A percentile compares a stretch with the other conserved stretches of the same genome.
phyloP scores from a whole-genome alignment of 176 grass and related monocot species.

The Raddia guianensis region DNA sequence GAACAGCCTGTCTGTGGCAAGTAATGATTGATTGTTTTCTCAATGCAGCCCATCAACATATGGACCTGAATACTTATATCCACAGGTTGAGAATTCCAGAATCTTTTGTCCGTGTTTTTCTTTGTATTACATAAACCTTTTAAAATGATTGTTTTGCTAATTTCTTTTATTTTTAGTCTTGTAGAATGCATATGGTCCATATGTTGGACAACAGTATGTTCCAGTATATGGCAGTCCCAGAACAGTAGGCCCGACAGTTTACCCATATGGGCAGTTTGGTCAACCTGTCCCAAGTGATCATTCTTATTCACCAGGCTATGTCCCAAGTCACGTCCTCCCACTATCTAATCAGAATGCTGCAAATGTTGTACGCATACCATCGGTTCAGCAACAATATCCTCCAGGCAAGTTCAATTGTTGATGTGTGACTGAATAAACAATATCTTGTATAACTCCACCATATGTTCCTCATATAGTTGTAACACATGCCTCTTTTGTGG shows the following conservation, averaged over 20 bases:
- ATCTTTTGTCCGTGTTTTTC: neutral
- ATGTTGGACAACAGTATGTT: conserved; percentile 68
- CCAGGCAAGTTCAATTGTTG: conserved; percentile 51
- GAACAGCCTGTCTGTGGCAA: conserved; percentile 31
- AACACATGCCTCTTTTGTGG: conserved; percentile 8
- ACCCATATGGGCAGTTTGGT: conserved; percentile 70
- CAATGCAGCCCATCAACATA: conserved; percentile 65
- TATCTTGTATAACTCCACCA: neutral
- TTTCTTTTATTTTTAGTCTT: conserved; percentile 59
- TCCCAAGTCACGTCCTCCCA: conserved; percentile 53
- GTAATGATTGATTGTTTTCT: conserved; percentile 30
- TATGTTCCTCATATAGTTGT: conserved; percentile 10
- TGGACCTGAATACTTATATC: conserved; percentile 72
- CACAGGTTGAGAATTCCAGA: conserved; percentile 61
- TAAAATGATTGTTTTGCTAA: conserved; percentile 37
- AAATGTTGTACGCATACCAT: conserved; percentile 44
- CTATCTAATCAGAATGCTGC: conserved; percentile 59
- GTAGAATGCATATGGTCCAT: conserved; percentile 78
- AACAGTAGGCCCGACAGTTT: conserved; percentile 54
- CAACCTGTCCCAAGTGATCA: conserved; percentile 54
- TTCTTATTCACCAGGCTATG: conserved; percentile 64
- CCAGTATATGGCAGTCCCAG: conserved; percentile 61
- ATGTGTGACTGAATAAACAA: neutral
- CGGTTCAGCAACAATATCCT: conserved; percentile 59
- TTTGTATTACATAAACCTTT: neutral